These are phyloP conservation scores for Ceratocystis eucalypticola DNA, from an alignment of 2,329 filamentous ascomycete species.

Conservation along the genomic window DNA sequence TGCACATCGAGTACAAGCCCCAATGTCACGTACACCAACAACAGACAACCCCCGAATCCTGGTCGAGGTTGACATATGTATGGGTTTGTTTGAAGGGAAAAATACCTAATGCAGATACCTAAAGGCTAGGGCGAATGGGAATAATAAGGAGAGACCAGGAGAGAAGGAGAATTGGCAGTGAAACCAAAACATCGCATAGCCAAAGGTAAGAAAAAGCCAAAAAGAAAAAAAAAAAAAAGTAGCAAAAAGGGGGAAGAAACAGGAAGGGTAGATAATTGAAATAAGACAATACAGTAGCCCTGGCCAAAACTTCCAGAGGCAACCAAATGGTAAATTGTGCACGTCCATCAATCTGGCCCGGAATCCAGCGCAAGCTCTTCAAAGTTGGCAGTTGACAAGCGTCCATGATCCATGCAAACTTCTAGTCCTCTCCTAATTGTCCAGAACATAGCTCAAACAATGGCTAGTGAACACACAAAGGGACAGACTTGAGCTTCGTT, in stretches of 20 bases:
- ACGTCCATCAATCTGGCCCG: neutral
- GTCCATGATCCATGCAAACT: neutral
- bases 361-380: neutral
- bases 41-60: neutral
- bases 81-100: neutral
- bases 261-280: constrained; percentile 20
- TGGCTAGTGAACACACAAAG: neutral
- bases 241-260: constrained; percentile 22
- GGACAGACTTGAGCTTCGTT: neutral
- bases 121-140: no score
- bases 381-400: neutral
- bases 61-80: neutral
- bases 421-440: neutral
- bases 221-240: constrained; percentile 19
- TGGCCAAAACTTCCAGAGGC: neutral
- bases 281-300: neutral
- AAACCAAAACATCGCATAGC: neutral
- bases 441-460: neutral
- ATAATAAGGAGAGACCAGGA: no score
- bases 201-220: constrained; percentile 4
- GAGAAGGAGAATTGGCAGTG: no score
- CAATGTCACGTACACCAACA: neutral
- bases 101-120: no score
- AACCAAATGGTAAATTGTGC: neutral
- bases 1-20: neutral